Conservation (phyloP, 139 green algal species). For the Chlamydomonas schloesseri region DNA sequence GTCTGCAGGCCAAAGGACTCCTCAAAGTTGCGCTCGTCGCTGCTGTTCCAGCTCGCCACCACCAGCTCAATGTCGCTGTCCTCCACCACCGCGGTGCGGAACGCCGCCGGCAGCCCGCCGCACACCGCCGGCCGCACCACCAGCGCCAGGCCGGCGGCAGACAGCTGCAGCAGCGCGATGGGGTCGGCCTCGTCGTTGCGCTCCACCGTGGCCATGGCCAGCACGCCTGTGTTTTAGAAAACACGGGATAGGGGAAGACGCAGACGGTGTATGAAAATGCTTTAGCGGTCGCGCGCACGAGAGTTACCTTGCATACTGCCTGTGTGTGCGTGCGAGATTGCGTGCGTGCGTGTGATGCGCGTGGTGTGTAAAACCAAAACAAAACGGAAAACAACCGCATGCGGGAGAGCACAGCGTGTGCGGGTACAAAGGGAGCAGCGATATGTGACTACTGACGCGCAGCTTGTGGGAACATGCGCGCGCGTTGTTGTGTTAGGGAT, state of each 20-base stretch:
- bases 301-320: no score
- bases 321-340: background rate
- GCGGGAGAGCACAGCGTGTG: no score
- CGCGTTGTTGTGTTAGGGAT: no score
- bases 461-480: no score
- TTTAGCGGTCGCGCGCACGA: no score
- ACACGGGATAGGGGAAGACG: no score
- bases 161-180: conserved; percentile 34
- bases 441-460: no score
- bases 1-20: conserved; percentile 35
- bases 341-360: no score
- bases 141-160: conserved; percentile 11
- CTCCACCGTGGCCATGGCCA: conserved; percentile 14
- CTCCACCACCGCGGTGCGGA: conserved; percentile 25
- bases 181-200: conserved; percentile 1
- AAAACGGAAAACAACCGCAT: no score
- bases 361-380: no score
- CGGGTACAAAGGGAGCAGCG: no score
- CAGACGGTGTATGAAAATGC: no score
- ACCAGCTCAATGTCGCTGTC: conserved; percentile 42
- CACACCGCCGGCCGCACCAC: background rate
- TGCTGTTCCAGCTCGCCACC: conserved; percentile 9
- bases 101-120: conserved; percentile 18
- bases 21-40: conserved; percentile 32
- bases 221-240: background rate